Evolutionary conservation across 2,329 filamentous ascomycete genomes (phyloP).

Genomic region (Davidsoniella virescens): DNA sequence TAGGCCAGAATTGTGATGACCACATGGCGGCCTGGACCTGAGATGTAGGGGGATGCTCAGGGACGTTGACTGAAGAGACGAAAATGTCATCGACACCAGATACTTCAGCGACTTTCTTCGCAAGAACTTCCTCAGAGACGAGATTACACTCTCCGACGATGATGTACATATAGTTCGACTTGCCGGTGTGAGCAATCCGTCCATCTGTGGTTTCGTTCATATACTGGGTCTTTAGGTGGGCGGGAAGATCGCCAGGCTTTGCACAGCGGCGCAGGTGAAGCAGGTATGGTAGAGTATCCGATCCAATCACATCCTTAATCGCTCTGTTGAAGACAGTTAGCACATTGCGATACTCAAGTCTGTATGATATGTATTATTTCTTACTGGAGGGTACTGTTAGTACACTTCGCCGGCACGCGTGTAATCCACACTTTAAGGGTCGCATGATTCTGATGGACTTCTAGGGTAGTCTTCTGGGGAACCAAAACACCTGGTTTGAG

Average conservation of each 20-base stretch:
- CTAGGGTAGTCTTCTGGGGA: conserved; percentile 47
- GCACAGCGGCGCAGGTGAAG: conserved; percentile 62
- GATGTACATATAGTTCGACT: conserved; percentile 45
- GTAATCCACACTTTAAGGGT: conserved; percentile 53
- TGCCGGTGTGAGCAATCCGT: conserved; percentile 40
- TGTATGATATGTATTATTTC: neutral
- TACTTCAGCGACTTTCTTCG: conserved; percentile 3
- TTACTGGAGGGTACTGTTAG: conserved; percentile 29
- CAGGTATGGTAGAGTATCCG: conserved; percentile 46
- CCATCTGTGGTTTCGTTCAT: conserved; percentile 41
- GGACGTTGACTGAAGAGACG: conserved; percentile 50
- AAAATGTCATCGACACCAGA: conserved; percentile 34
- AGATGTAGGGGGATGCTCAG: conserved; percentile 57
- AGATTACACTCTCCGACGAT: conserved; percentile 28
- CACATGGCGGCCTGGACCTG: conserved; percentile 58
- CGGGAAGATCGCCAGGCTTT: conserved; percentile 51
- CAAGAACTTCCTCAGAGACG: conserved; percentile 30
- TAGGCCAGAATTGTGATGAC: conserved; percentile 67
- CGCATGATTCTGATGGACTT: conserved; percentile 41
- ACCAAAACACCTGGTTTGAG: conserved; percentile 35
- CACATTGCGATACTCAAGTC: neutral
- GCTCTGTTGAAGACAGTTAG: conserved; percentile 4
- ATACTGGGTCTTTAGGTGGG: conserved; percentile 44
- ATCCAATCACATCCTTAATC: conserved; percentile 16
- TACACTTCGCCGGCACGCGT: conserved; percentile 52